phyloP scores from a whole-genome alignment of 129 eudicot species.

The Tanacetum coccineum region DNA sequence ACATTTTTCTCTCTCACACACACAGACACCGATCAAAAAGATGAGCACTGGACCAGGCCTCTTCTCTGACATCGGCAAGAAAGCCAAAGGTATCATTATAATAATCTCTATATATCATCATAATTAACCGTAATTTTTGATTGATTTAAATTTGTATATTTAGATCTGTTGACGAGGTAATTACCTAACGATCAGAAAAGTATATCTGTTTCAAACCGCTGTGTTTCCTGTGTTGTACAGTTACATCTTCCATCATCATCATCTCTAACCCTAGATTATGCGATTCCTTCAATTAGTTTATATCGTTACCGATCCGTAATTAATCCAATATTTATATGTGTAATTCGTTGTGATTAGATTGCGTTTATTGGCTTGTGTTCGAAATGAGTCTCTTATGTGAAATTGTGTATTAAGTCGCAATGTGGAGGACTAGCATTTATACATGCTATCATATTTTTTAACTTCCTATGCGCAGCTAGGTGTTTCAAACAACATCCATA shows the following conservation, averaged over 20 bases:
- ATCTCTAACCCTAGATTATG: background rate
- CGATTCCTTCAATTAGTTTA: background rate
- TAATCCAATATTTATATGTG: no score
- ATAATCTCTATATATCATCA: background rate
- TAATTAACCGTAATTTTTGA: background rate
- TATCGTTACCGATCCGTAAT: conserved; percentile 1
- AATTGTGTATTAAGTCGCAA: no score
- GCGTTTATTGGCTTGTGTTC: no score
- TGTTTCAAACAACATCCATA: no score
- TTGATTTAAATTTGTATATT: conserved; percentile 10
- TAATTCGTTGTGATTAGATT: no score
- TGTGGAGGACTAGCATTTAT: no score
- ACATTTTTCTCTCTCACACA: background rate
- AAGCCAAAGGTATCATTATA: conserved; percentile 1
- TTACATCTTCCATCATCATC: background rate
- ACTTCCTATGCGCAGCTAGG: no score
- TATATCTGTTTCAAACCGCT: conserved; percentile 71
- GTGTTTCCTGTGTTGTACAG: conserved; percentile 80
- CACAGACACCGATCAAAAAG: background rate
- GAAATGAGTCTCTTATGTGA: no score
- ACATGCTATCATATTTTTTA: no score
- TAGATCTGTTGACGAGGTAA: conserved; percentile 93
- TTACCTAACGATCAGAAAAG: conserved; percentile 80
- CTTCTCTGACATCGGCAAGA: conserved; percentile 13
- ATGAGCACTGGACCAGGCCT: conserved; percentile 20